phyloP scores from a whole-genome alignment of 176 grass and related monocot genomes.

The Musa troglodytarum region DNA sequence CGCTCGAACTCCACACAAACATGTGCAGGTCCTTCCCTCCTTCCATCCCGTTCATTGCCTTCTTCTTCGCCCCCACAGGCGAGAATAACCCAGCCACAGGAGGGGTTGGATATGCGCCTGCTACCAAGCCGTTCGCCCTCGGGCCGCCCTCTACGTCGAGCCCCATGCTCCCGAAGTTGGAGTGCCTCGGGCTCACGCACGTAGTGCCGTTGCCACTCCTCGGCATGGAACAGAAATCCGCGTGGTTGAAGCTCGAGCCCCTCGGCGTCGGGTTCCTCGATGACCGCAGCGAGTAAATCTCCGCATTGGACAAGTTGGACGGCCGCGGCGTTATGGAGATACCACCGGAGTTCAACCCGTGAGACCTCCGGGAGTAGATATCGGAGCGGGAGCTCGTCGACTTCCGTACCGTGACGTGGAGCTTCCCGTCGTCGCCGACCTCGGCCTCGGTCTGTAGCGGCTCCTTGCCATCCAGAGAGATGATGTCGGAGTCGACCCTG shows the following conservation, averaged over 20 bases:
- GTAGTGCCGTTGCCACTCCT: conserved; percentile 2
- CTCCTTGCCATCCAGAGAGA: conserved; percentile 52
- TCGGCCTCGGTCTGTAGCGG: conserved; percentile 47
- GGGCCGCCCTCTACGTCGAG: conserved; percentile 51
- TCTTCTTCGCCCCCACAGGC: conserved; percentile 30
- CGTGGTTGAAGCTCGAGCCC: conserved; percentile 81
- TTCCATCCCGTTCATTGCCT: conserved; percentile 20
- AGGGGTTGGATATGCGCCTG: conserved; percentile 28
- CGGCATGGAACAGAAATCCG: conserved; percentile 83
- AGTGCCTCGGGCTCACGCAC: conserved; percentile 25
- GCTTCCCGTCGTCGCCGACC: conserved; percentile 33
- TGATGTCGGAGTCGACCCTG: conserved; percentile 77
- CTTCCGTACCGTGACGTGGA: conserved; percentile 67
- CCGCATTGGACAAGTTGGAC: conserved; percentile 74
- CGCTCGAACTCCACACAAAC: conserved; percentile 75
- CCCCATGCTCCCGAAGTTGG: conserved; percentile 26
- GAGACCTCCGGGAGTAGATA: conserved; percentile 40
- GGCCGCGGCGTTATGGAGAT: conserved; percentile 36
- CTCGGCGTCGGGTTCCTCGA: conserved; percentile 82
- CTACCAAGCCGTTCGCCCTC: neutral
- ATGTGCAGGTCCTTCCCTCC: conserved; percentile 67
- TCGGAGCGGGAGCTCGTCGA: conserved; percentile 74
- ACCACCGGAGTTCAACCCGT: conserved; percentile 17
- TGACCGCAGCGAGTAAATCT: conserved; percentile 89
- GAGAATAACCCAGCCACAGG: conserved; percentile 16